Evolutionary conservation across 768 basidiomycete genomes (phyloP).

Genomic region (Termitomyces bulborhizus): DNA sequence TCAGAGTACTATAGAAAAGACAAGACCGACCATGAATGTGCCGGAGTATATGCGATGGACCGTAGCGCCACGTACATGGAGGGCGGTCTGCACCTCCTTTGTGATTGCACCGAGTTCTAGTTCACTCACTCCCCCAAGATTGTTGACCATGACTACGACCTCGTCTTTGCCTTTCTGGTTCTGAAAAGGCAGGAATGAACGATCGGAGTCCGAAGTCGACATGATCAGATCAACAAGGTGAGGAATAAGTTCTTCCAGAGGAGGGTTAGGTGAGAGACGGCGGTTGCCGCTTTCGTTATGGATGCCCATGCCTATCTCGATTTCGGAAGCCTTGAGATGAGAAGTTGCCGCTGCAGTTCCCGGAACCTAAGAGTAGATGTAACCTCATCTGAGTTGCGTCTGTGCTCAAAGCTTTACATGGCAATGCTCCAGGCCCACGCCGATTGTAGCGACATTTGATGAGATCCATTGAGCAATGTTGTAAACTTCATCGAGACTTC

Average conservation of each 20-base stretch:
- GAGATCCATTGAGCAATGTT: conserved; percentile 59
- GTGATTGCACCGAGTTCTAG: conserved; percentile 73
- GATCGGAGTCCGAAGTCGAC: conserved; percentile 68
- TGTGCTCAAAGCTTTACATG: conserved; percentile 42
- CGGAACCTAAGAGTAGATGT: conserved; percentile 47
- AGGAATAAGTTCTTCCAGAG: conserved; percentile 63
- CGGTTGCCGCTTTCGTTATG: conserved; percentile 83
- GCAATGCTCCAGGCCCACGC: conserved; percentile 84
- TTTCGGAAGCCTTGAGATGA: conserved; percentile 53
- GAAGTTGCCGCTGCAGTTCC: conserved; percentile 59
- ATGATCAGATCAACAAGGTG: conserved; percentile 65
- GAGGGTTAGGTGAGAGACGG: conserved; percentile 65
- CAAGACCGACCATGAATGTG: conserved; percentile 68
- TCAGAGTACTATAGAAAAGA: not conserved
- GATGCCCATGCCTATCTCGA: conserved; percentile 89
- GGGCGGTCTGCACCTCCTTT: conserved; percentile 48
- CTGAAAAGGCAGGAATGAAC: conserved; percentile 67
- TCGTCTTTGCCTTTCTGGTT: conserved; percentile 47
- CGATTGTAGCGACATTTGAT: conserved; percentile 70
- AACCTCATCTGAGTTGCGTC: not conserved
- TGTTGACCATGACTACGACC: conserved; percentile 80
- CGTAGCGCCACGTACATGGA: conserved; percentile 50
- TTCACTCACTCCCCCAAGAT: conserved; percentile 80
- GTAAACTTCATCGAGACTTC: conserved; percentile 62
- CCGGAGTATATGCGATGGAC: conserved; percentile 67